Evolutionary conservation across 352 stramenopile species (phyloP).

Genomic region (Chrysophaeum taylorii): DNA sequence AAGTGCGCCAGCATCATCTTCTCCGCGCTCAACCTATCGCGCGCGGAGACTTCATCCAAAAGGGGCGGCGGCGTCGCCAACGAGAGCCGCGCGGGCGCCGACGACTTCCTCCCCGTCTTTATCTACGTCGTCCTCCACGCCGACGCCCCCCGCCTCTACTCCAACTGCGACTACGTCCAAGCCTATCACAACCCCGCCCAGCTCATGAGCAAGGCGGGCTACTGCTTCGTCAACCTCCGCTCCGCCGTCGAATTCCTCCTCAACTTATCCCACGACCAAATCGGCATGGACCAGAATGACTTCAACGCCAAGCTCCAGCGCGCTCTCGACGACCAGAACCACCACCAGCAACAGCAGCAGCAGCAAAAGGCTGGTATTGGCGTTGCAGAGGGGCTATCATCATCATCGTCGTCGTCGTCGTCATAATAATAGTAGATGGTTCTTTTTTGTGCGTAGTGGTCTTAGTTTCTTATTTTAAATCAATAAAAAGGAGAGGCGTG

Average conservation of each 20-base stretch:
- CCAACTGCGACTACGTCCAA: conserved; percentile 78
- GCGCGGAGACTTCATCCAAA: neutral
- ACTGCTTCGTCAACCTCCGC: conserved; percentile 78
- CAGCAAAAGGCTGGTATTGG: too few relatives aligned
- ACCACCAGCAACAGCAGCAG: too few relatives aligned
- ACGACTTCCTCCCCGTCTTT: conserved; percentile 79
- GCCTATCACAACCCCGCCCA: conserved; percentile 67
- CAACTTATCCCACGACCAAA: conserved; percentile 63
- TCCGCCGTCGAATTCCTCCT: conserved; percentile 75
- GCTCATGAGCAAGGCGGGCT: conserved; percentile 77
- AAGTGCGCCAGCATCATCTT: conserved; percentile 74
- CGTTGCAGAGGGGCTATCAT: neutral
- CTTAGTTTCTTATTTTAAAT: too few relatives aligned
- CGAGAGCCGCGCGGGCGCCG: conserved; percentile 34
- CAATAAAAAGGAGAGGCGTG: too few relatives aligned
- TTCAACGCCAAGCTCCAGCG: conserved; percentile 53
- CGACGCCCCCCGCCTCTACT: conserved; percentile 64
- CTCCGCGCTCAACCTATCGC: conserved; percentile 64
- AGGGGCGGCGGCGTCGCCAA: conserved; percentile 17
- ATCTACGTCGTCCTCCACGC: conserved; percentile 80
- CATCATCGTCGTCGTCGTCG: neutral
- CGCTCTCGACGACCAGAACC: too few relatives aligned
- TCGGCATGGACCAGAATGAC: conserved; percentile 60
- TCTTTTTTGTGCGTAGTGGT: too few relatives aligned
- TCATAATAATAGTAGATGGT: too few relatives aligned